These are phyloP conservation scores for Colletotrichum simmondsii DNA, from an alignment of 2,329 filamentous ascomycete species.

Conservation along the genomic window DNA sequence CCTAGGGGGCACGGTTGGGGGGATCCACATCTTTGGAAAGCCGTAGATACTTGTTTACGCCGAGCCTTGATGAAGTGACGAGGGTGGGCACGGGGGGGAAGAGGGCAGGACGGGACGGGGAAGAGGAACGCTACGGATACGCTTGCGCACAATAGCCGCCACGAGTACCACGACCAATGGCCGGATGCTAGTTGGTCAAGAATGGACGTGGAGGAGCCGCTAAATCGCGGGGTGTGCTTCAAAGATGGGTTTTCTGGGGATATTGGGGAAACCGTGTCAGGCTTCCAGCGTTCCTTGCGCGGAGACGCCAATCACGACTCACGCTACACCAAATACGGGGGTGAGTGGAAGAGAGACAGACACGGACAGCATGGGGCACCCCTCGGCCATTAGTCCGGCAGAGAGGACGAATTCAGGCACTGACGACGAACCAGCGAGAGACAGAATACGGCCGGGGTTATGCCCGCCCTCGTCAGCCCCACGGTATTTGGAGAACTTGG, in stretches of 20 bases:
- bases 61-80: neutral
- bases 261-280: constrained; percentile 19
- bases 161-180: constrained; percentile 9
- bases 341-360: too few species aligned
- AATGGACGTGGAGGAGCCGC: constrained; percentile 2
- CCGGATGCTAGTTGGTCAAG: constrained; percentile 9
- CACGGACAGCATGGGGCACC: neutral
- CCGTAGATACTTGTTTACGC: constrained; percentile 13
- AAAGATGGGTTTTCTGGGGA: constrained; percentile 26
- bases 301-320: neutral
- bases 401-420: neutral
- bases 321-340: neutral
- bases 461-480: constrained; percentile 2
- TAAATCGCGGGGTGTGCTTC: constrained; percentile 20
- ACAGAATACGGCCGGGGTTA: constrained; percentile 9
- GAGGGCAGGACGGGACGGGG: neutral
- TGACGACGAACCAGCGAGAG: too few species aligned
- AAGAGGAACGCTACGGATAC: neutral
- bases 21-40: constrained; percentile 8
- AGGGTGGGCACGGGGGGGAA: too few species aligned
- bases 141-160: neutral
- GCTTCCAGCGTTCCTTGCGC: neutral
- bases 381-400: constrained; percentile 5
- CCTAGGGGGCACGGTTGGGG: neutral
- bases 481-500: neutral